Conservation (phyloP, 2,329 filamentous ascomycete species). For the Paraphoma chrysanthemicola region DNA sequence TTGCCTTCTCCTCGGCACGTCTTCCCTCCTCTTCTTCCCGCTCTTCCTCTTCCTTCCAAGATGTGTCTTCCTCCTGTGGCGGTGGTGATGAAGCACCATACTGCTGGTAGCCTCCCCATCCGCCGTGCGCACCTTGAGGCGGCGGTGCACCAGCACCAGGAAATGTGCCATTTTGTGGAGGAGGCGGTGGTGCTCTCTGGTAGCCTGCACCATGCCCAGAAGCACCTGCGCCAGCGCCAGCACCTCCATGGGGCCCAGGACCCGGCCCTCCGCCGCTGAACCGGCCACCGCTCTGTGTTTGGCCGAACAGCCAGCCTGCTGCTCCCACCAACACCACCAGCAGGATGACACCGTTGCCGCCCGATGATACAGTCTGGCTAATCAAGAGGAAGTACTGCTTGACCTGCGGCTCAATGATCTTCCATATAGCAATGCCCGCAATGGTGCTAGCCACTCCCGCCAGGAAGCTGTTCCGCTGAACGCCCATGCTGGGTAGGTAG, state of each 20-base stretch:
- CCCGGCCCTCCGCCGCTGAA: conserved; percentile 34
- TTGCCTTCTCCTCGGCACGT: conserved; percentile 61
- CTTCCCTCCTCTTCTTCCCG: conserved; percentile 61
- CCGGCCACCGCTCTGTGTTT: conserved; percentile 63
- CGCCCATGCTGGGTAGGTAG: conserved; percentile 88
- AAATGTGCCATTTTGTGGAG: conserved; percentile 40
- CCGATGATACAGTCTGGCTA: conserved; percentile 60
- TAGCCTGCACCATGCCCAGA: conserved; percentile 34
- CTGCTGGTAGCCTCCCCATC: conserved; percentile 40
- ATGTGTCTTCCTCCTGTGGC: conserved; percentile 36
- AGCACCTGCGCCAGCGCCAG: conserved; percentile 35
- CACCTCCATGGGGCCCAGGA: conserved; percentile 39
- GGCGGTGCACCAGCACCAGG: conserved; percentile 39
- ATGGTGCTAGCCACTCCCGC: conserved; percentile 84
- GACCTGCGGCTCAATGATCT: conserved; percentile 75
- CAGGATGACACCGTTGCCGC: conserved; percentile 75
- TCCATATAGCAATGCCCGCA: conserved; percentile 74
- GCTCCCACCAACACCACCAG: conserved; percentile 76
- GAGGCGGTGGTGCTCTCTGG: conserved; percentile 38
- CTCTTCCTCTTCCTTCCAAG: conserved; percentile 44
- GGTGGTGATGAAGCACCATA: conserved; percentile 38
- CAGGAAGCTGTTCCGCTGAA: conserved; percentile 88
- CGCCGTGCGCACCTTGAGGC: conserved; percentile 33
- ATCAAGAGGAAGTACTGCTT: conserved; percentile 76
- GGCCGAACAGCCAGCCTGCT: conserved; percentile 78